A percentile compares a stretch with the other conserved stretches of the same genome.
These are phyloP conservation scores for Macrophomina pseudophaseolina DNA, from an alignment of 2,329 filamentous ascomycete genomes.

Conservation along the genomic window DNA sequence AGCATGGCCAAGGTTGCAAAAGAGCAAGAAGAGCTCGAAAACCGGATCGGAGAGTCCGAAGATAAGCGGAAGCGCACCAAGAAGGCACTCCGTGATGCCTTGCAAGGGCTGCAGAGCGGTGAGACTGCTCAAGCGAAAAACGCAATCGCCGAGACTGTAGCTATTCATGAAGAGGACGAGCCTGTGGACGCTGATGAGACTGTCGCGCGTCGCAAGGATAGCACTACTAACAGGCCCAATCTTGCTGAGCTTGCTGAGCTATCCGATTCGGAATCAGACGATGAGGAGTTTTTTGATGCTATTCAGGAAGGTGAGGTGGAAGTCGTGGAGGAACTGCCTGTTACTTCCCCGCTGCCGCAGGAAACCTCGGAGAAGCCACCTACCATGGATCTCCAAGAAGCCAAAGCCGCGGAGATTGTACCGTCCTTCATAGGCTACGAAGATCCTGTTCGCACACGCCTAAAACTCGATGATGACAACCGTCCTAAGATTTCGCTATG, in stretches of 20 bases:
- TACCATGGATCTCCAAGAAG: slow-evolving; percentile 52
- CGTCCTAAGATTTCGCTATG: slow-evolving; percentile 93
- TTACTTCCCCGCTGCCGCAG: slow-evolving; percentile 37
- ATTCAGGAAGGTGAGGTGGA: slow-evolving; percentile 92
- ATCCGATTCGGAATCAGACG: slow-evolving; percentile 76
- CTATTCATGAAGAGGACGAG: slow-evolving; percentile 38
- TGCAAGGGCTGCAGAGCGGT: slow-evolving; percentile 60
- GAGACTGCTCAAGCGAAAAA: slow-evolving; percentile 29
- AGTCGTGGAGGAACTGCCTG: slow-evolving; percentile 68
- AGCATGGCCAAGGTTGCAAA: slow-evolving; percentile 97
- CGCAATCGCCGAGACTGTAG: slow-evolving; percentile 34
- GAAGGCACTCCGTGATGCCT: slow-evolving; percentile 82
- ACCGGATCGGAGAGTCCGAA: slow-evolving; percentile 85
- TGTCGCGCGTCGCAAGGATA: slow-evolving; percentile 28
- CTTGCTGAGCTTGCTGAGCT: slow-evolving; percentile 69
- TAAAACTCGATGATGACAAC: slow-evolving; percentile 91
- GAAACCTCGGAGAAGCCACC: slow-evolving; percentile 44
- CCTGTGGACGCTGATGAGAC: slow-evolving; percentile 8
- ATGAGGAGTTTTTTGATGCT: slow-evolving; percentile 96
- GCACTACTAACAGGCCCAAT: slow-evolving; percentile 64
- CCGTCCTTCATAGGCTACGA: slow-evolving; percentile 89
- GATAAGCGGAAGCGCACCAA: slow-evolving; percentile 89
- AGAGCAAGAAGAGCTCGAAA: slow-evolving; percentile 91
- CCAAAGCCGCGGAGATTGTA: slow-evolving; percentile 68
- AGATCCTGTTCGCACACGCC: slow-evolving; percentile 75